Percentiles rank a stretch among this genome's conserved stretches.
Conservation (phyloP, 495 filamentous ascomycete species). For the Penicillium atrosanguineum region DNA sequence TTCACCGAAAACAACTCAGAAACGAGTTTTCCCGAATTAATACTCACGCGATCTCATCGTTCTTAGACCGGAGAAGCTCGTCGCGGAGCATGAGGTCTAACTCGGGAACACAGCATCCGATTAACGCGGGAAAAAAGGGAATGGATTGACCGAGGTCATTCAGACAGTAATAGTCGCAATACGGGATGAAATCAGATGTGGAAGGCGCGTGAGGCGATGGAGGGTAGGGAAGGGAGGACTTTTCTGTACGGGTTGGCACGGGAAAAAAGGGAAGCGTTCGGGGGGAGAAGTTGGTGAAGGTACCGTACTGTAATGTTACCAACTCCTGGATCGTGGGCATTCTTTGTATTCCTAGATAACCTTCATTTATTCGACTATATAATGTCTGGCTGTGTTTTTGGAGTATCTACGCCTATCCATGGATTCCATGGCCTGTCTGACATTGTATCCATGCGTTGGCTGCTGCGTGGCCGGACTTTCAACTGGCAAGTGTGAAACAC, state of each 20-base stretch:
- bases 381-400: neutral
- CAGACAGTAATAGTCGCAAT: conserved; percentile 50
- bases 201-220: conserved; percentile 46
- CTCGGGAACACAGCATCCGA: conserved; percentile 58
- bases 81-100: conserved; percentile 57
- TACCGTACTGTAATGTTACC: conserved; percentile 11
- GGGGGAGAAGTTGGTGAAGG: conserved; percentile 13
- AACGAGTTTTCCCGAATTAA: conserved; percentile 24
- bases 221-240: conserved; percentile 37
- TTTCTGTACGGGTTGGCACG: conserved; percentile 33
- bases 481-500: conserved; percentile 2
- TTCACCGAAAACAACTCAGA: conserved; percentile 10
- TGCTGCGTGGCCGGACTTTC: neutral
- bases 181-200: conserved; percentile 53
- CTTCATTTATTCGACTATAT: neutral
- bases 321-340: neutral
- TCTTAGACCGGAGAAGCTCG: conserved; percentile 56
- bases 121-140: conserved; percentile 52
- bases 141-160: conserved; percentile 47
- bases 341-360: neutral
- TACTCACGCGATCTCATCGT: conserved; percentile 63
- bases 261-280: conserved; percentile 25
- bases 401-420: neutral
- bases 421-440: neutral
- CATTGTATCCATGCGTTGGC: neutral